Percentiles rank a stretch among this genome's conserved stretches.
These are phyloP conservation scores for Ormosia semicastrata DNA, from an alignment of 306 rosid genomes.

Conservation along the genomic window DNA sequence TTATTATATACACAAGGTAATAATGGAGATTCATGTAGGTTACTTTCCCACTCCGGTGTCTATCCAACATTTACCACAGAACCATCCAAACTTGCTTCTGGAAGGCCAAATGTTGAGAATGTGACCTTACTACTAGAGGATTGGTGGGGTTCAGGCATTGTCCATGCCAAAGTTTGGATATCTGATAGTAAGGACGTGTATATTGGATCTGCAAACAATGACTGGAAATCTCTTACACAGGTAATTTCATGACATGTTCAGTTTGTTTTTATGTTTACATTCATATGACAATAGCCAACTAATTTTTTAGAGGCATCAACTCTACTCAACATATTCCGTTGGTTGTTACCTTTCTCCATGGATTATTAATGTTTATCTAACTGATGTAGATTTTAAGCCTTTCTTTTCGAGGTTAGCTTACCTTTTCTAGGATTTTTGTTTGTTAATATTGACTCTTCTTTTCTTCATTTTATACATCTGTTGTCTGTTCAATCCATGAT, in stretches of 20 bases:
- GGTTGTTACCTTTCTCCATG: not conserved
- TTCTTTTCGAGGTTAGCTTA: not conserved
- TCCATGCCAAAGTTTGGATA: constrained; percentile 95
- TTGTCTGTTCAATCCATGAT: not conserved
- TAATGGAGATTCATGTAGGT: constrained; percentile 44
- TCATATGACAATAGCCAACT: not conserved
- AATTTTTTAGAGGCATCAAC: not conserved
- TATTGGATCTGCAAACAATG: constrained; percentile 94
- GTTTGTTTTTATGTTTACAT: not conserved
- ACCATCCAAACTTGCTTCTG: constrained; percentile 73
- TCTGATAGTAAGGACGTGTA: constrained; percentile 69
- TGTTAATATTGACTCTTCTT: not conserved
- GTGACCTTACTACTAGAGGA: constrained; percentile 59
- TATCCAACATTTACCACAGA: constrained; percentile 68
- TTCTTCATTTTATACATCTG: not conserved
- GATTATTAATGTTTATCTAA: not conserved
- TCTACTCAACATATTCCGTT: not conserved
- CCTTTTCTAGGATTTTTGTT: not conserved
- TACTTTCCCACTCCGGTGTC: constrained; percentile 86
- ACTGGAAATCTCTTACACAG: constrained; percentile 97
- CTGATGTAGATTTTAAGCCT: not conserved
- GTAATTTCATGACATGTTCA: constrained; percentile 31
- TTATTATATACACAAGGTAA: not conserved
- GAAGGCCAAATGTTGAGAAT: constrained; percentile 87
- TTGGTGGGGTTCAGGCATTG: constrained; percentile 96